Conservation (phyloP, 192 early-diverging fungal genomes). For the Thoreauomyces humboldtii region DNA sequence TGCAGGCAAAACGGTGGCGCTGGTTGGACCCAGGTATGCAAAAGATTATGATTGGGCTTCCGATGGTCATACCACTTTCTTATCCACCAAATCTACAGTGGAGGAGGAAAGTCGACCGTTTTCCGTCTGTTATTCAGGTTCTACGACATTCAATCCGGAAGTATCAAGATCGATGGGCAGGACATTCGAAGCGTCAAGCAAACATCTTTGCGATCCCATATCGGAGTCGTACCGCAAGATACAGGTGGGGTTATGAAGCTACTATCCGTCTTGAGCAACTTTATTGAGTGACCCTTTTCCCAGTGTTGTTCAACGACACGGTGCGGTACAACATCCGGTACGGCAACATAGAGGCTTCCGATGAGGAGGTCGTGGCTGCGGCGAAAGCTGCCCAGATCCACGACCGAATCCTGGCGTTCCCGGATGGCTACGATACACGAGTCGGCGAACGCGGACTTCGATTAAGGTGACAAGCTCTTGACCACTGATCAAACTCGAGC, state of each 20-base stretch:
- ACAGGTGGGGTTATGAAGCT: no score
- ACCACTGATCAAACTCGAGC: no score
- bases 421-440: constrained; percentile 59
- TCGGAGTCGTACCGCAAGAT: constrained; percentile 93
- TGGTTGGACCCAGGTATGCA: constrained; percentile 85
- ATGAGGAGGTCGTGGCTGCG: constrained; percentile 66
- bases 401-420: constrained; percentile 71
- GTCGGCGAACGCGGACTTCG: constrained; percentile 62
- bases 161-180: constrained; percentile 84
- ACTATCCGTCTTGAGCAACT: no score
- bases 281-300: no score
- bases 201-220: constrained; percentile 69
- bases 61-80: no score
- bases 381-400: constrained; percentile 80
- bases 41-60: no score
- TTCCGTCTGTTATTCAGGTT: constrained; percentile 80
- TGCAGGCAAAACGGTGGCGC: constrained; percentile 79
- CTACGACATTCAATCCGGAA: constrained; percentile 81
- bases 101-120: constrained; percentile 18
- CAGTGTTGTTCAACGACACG: constrained; percentile 95
- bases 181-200: constrained; percentile 68
- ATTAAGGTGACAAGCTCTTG: no score
- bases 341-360: constrained; percentile 54
- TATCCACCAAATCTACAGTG: neutral
- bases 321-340: constrained; percentile 95